phyloP scores from a whole-genome alignment of 768 basidiomycete species.

The Auricularia heimuer region DNA sequence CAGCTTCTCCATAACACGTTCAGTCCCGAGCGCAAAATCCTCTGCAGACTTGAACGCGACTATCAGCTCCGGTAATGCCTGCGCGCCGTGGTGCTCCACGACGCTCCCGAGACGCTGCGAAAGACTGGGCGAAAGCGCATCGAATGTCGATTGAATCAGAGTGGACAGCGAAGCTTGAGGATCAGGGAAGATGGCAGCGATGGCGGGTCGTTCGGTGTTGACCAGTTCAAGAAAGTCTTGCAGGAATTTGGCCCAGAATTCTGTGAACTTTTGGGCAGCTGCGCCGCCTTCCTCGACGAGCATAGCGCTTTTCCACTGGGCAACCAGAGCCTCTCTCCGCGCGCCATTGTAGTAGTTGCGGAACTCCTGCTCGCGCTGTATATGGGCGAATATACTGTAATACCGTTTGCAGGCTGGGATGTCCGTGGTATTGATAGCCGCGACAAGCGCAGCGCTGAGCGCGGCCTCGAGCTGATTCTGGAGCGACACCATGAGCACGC shows the following conservation, averaged over 20 bases:
- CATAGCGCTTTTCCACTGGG: constrained; percentile 55
- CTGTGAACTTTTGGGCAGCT: constrained; percentile 41
- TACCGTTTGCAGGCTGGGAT: constrained; percentile 64
- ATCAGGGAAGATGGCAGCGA: constrained; percentile 83
- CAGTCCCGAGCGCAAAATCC: constrained; percentile 65
- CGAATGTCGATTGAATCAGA: constrained; percentile 74
- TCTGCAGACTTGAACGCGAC: constrained; percentile 63
- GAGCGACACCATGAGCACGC: constrained; percentile 78
- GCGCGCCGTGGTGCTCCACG: constrained; percentile 51
- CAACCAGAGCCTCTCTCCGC: constrained; percentile 51
- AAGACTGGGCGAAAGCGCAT: constrained; percentile 71
- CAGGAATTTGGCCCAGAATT: constrained; percentile 72
- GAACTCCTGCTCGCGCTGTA: constrained; percentile 88
- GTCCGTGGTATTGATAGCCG: constrained; percentile 75
- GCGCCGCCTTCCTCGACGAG: constrained; percentile 36
- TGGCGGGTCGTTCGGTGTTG: constrained; percentile 57
- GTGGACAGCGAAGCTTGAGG: constrained; percentile 65
- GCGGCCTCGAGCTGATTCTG: constrained; percentile 95
- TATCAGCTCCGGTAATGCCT: constrained; percentile 61
- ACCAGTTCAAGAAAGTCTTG: constrained; percentile 55
- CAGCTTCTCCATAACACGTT: constrained; percentile 67
- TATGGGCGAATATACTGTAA: constrained; percentile 80
- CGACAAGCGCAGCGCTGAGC: constrained; percentile 80
- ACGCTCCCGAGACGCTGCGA: constrained; percentile 67
- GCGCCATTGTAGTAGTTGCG: constrained; percentile 90